These are phyloP conservation scores for Toxicodendron radicans DNA, from an alignment of 345 rosid genomes.

Conservation along the genomic window DNA sequence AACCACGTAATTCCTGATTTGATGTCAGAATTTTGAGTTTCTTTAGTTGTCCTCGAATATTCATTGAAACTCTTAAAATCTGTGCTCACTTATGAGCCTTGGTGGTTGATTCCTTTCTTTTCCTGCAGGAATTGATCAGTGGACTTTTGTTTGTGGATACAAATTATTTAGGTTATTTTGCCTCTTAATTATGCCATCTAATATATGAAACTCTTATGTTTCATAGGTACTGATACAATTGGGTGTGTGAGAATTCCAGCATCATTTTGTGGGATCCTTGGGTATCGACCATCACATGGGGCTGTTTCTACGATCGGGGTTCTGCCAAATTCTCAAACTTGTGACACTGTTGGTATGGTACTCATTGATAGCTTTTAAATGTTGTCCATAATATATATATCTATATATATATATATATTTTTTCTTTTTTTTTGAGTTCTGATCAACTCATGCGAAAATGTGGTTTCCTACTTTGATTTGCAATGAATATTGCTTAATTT, in stretches of 20 bases:
- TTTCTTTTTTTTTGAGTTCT: constrained; percentile 2
- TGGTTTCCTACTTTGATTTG: neutral
- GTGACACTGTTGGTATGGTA: constrained; percentile 76
- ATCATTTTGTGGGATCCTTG: constrained; percentile 85
- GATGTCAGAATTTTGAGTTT: neutral
- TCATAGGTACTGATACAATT: constrained; percentile 74
- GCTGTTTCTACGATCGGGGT: constrained; percentile 70
- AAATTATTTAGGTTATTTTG: neutral
- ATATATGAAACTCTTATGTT: constrained; percentile 7
- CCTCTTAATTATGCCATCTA: constrained; percentile 7
- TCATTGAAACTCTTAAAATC: neutral
- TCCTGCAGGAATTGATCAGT: neutral
- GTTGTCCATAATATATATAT: neutral
- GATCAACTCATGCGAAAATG: neutral
- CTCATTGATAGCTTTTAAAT: constrained; percentile 6
- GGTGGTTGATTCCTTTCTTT: neutral
- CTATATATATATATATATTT: no score
- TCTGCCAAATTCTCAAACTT: constrained; percentile 81
- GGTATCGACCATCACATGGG: constrained; percentile 91
- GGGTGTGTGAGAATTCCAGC: constrained; percentile 84
- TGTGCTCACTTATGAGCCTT: neutral
- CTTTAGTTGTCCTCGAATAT: no score
- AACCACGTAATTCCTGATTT: neutral
- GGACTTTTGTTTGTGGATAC: neutral
- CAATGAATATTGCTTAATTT: neutral